These are phyloP conservation scores for Pulveroboletus sp. DNA, from an alignment of 768 basidiomycete genomes.

Conservation along the genomic window DNA sequence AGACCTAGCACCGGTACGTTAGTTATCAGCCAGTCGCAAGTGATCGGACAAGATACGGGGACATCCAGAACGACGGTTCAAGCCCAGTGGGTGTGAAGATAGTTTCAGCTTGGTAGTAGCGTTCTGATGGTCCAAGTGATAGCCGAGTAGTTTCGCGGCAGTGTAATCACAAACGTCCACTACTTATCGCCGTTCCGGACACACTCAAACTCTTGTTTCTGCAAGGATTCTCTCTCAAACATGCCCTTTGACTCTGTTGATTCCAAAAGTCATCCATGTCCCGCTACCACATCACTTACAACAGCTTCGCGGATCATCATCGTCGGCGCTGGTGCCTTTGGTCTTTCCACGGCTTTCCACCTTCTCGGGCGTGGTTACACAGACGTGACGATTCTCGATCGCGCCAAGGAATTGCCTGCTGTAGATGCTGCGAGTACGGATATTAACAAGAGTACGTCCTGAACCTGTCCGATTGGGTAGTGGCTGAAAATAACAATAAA, in stretches of 20 bases:
- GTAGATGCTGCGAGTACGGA: conserved; percentile 75
- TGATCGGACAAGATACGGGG: no score
- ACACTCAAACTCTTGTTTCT: no score
- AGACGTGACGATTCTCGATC: conserved; percentile 74
- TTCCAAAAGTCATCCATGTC: background rate
- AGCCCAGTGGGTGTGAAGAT: no score
- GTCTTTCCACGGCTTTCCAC: conserved; percentile 81
- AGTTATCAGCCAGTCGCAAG: no score
- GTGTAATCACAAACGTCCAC: no score
- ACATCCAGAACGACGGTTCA: background rate
- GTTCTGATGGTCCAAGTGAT: no score
- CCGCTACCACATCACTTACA: background rate
- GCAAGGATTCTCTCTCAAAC: background rate
- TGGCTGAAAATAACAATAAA: background rate
- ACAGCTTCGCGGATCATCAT: conserved; percentile 43
- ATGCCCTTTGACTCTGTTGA: conserved; percentile 5
- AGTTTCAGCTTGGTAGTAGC: no score
- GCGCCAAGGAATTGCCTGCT: conserved; percentile 67
- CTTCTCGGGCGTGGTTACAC: conserved; percentile 68
- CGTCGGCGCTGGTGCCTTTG: conserved; percentile 83
- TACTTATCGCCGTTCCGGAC: no score
- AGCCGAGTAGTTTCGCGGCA: no score
- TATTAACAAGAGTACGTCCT: conserved; percentile 36
- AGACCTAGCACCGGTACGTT: background rate
- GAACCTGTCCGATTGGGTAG: background rate